phyloP scores from a whole-genome alignment of 2,329 filamentous ascomycete genomes.

The Leptosphaerulina australis region DNA sequence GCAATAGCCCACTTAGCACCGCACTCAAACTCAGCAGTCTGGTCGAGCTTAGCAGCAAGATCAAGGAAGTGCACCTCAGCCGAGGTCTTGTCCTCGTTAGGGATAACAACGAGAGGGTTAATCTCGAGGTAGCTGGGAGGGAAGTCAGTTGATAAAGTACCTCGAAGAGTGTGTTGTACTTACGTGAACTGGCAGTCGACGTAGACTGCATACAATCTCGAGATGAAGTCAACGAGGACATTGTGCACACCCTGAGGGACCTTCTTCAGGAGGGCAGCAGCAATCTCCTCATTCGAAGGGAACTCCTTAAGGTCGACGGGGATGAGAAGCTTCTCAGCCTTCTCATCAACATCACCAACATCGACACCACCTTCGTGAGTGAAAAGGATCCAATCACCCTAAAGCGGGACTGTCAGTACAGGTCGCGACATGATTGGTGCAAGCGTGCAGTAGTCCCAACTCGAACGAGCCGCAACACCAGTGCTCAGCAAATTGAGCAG shows the following conservation, averaged over 20 bases:
- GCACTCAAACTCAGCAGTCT: conserved; percentile 99
- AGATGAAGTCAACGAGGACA: conserved; percentile 98
- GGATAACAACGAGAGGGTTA: conserved; percentile 97
- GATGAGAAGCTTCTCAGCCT: conserved; percentile 98
- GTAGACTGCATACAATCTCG: conserved; percentile 96
- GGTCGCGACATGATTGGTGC: conserved; percentile 38
- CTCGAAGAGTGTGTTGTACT: conserved; percentile 21
- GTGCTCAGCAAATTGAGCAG: conserved; percentile 20
- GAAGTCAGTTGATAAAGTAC: conserved; percentile 21
- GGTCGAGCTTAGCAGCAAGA: conserved; percentile 96
- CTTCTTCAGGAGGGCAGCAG: conserved; percentile 82
- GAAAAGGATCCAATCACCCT: conserved; percentile 99
- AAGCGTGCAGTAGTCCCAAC: conserved; percentile 24
- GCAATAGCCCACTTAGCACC: conserved; percentile 99
- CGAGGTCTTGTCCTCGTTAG: conserved; percentile 88
- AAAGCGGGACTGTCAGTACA: conserved; percentile 43
- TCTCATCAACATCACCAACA: conserved; percentile 97
- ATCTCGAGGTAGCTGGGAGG: conserved; percentile 83
- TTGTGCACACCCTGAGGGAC: conserved; percentile 96
- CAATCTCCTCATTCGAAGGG: conserved; percentile 95
- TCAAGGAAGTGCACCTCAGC: conserved; percentile 98
- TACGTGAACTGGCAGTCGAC: conserved; percentile 98
- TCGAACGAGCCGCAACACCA: conserved; percentile 45
- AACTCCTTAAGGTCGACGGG: conserved; percentile 94
- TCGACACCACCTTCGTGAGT: conserved; percentile 99